These are phyloP conservation scores for Canna indica DNA, from an alignment of 176 grass and related monocot genomes.

Conservation along the genomic window DNA sequence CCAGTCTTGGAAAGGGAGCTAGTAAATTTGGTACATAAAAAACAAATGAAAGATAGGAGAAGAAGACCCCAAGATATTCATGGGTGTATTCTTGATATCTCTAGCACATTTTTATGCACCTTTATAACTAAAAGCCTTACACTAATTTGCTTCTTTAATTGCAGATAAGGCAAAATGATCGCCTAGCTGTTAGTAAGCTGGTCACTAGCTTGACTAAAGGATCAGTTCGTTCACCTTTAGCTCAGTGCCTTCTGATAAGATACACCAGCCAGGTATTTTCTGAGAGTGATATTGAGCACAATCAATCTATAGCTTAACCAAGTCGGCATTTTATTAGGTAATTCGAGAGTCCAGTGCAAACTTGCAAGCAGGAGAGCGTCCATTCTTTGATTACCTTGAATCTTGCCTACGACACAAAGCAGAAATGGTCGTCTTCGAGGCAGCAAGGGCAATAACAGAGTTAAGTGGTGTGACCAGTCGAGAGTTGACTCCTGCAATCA, in stretches of 20 bases:
- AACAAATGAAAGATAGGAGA: no score
- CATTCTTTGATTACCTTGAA: slow-evolving; percentile 95
- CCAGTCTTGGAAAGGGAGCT: no score
- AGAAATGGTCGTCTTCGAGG: slow-evolving; percentile 98
- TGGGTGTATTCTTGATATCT: no score
- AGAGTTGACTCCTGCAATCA: slow-evolving; percentile 93
- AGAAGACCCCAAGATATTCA: no score
- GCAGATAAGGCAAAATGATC: slow-evolving; percentile 97
- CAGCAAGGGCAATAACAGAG: slow-evolving; percentile 92
- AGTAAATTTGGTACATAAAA: no score
- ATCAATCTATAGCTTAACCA: background rate
- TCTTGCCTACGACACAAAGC: slow-evolving; percentile 90
- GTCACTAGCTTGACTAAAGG: slow-evolving; percentile 91
- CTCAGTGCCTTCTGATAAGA: slow-evolving; percentile 89
- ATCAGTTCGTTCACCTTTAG: slow-evolving; percentile 87
- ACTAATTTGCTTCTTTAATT: slow-evolving; percentile 13
- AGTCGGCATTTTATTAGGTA: slow-evolving; percentile 36
- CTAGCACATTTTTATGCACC: no score
- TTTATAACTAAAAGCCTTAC: background rate
- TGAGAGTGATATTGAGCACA: background rate
- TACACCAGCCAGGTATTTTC: slow-evolving; percentile 79
- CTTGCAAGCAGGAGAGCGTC: slow-evolving; percentile 71
- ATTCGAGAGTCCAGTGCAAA: slow-evolving; percentile 70
- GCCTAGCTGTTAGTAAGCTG: slow-evolving; percentile 91
- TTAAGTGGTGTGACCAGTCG: slow-evolving; percentile 87